These are phyloP conservation scores for Aphanomyces invadans DNA, from an alignment of 352 stramenopile genomes.

Conservation along the genomic window DNA sequence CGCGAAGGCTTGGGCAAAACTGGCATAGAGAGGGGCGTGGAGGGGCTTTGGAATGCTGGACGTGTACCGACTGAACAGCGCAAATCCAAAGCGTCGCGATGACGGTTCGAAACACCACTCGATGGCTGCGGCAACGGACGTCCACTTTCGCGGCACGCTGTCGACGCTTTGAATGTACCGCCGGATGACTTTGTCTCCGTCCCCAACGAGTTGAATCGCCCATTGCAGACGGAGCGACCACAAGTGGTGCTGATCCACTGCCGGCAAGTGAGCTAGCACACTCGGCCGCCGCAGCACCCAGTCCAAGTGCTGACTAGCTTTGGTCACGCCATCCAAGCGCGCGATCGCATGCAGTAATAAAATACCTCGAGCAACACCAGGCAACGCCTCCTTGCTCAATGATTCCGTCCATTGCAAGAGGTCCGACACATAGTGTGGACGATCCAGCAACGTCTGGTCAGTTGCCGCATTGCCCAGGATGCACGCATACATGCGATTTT, in stretches of 20 bases:
- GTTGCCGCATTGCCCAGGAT: background rate
- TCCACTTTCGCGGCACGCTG: background rate
- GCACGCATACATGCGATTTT: background rate
- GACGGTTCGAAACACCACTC: slow-evolving; percentile 12
- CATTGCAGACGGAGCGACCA: slow-evolving; percentile 18
- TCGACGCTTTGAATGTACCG: background rate
- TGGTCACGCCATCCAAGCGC: background rate
- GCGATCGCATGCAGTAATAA: background rate
- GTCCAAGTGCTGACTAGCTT: background rate
- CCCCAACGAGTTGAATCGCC: background rate
- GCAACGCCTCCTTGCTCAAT: background rate
- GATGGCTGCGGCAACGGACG: background rate
- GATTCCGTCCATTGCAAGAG: slow-evolving; percentile 7
- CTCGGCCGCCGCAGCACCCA: slow-evolving; percentile 10
- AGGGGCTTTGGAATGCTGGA: background rate
- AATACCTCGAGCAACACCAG: background rate
- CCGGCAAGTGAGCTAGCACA: background rate
- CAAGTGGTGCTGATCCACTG: background rate
- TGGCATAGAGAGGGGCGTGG: slow-evolving; percentile 1
- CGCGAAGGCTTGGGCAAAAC: background rate
- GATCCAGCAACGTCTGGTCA: background rate
- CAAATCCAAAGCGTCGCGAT: slow-evolving; percentile 3
- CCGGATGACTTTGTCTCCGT: background rate
- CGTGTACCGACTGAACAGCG: slow-evolving; percentile 1
- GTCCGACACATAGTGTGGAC: background rate